These are phyloP conservation scores for Gnomoniopsis sp. DNA, from an alignment of 2,329 filamentous ascomycete species.

Conservation along the genomic window DNA sequence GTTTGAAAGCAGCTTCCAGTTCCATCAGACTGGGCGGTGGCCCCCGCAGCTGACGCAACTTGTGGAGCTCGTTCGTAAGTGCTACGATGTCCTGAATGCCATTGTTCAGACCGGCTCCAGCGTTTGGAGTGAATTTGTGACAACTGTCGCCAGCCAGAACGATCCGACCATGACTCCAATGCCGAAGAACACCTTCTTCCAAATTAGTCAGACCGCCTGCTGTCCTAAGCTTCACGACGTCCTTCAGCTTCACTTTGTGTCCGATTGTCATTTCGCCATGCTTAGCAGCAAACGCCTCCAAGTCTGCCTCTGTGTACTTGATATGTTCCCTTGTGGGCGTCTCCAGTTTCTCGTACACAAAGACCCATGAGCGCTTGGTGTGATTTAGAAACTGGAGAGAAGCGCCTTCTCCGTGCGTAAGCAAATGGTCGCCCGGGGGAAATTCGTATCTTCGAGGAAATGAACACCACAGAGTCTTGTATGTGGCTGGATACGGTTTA, in stretches of 20 bases:
- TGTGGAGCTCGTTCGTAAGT: slow-evolving; percentile 26
- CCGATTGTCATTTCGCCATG: slow-evolving; percentile 27
- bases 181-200: slow-evolving; percentile 33
- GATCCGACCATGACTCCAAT: slow-evolving; percentile 34
- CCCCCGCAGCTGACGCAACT: not conserved
- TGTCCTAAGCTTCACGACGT: slow-evolving; percentile 26
- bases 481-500: slow-evolving; percentile 29
- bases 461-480: slow-evolving; percentile 32
- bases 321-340: slow-evolving; percentile 24
- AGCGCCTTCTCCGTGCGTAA: slow-evolving; percentile 27
- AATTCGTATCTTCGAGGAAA: slow-evolving; percentile 23
- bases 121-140: slow-evolving; percentile 36
- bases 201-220: slow-evolving; percentile 30
- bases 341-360: slow-evolving; percentile 30
- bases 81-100: slow-evolving; percentile 31
- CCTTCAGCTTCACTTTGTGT: slow-evolving; percentile 25
- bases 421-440: slow-evolving; percentile 24
- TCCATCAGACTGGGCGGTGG: not conserved
- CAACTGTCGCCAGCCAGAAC: slow-evolving; percentile 34
- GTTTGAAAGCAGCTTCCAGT: slow-evolving; percentile 5
- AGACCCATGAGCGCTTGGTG: slow-evolving; percentile 28
- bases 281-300: slow-evolving; percentile 24
- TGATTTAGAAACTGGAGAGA: slow-evolving; percentile 29
- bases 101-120: slow-evolving; percentile 32
- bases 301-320: slow-evolving; percentile 25